Percentiles rank a stretch among this genome's conserved stretches.
Evolutionary conservation across 768 basidiomycete genomes (phyloP).

Genomic region (Boletus patriciae): DNA sequence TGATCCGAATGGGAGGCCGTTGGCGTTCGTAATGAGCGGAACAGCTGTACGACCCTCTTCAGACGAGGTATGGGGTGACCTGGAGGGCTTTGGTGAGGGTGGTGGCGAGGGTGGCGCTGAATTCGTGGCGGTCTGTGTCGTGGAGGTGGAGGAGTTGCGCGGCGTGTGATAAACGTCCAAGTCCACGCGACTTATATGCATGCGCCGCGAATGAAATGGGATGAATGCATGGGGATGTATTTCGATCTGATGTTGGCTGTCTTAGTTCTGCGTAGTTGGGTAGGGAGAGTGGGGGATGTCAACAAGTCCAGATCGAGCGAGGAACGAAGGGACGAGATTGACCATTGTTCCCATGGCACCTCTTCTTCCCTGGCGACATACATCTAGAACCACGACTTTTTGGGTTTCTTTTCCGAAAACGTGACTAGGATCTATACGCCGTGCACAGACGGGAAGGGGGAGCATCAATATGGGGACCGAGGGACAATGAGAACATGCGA

Average conservation of each 20-base stretch:
- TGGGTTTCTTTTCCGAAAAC: constrained; percentile 73
- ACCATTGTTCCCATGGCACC: constrained; percentile 89
- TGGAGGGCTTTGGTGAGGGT: constrained; percentile 66
- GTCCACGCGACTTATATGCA: neutral
- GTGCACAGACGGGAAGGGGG: neutral
- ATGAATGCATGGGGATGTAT: constrained; percentile 32
- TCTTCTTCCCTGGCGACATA: constrained; percentile 78
- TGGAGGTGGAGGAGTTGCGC: neutral
- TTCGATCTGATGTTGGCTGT: constrained; percentile 66
- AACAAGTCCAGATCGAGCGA: neutral
- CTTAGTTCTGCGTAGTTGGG: constrained; percentile 65
- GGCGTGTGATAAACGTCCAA: neutral
- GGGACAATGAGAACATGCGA: neutral
- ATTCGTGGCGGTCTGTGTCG: constrained; percentile 45
- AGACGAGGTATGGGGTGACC: constrained; percentile 71
- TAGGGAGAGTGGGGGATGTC: neutral
- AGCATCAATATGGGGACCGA: neutral
- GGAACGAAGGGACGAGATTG: constrained; percentile 8
- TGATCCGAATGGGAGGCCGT: constrained; percentile 74
- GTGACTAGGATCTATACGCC: constrained; percentile 57
- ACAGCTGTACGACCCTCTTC: constrained; percentile 73
- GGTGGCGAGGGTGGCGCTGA: constrained; percentile 56
- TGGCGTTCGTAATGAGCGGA: constrained; percentile 75
- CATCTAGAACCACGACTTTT: constrained; percentile 76
- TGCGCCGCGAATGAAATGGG: neutral